Base-by-base conservation (phyloP, 106 monocot genomes). In the Narthecium ossifragum region DNA sequence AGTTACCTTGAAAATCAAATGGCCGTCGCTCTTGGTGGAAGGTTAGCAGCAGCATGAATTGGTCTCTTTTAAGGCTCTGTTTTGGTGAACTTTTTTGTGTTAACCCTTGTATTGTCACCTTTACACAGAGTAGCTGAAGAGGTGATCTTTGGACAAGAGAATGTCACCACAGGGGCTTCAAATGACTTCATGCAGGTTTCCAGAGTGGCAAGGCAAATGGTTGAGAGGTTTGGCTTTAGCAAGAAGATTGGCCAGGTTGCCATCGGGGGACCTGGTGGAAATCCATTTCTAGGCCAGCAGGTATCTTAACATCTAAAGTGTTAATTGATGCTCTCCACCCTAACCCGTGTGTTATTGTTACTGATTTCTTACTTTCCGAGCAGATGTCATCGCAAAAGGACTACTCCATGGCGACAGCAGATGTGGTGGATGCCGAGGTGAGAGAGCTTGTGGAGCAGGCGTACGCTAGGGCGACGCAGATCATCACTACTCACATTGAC, bases 181-280 rank as follows among this genome's bases (percentile, higher is more conserved):
- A 98, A 90, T 51, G 96, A 98, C 66, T 98, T 98, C 79, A 98
- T 87, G 96, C 96, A 98, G 72, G 96, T 98, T 46, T 98, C 96
- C 17, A 74, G 96, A 8, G 96, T 98, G 31, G 96, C 96, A 14
- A 78, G 96, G 43, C 96, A 98, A 63, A 98, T 98, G 96, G 90
- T 98, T 20, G 96, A 98, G 66, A 80, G 96, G 54, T 81, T 98
- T 64, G 94, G 94, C 0, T 94, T 90, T 72, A 94, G 94, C 61
- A 94, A 90, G 60, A 94, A 90, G 57, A 94, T 94, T 18, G 94
- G 94, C 4, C 94, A 94, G 67, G 60, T 94, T 29, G 90, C 94
- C 30, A 90, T 94, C 31, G 96, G 96, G 1, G 80, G 90, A 13
- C 57, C 78, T 39, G 90, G 96, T 46, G 96, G 96, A 41, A 98